Evolutionary conservation across 768 basidiomycete species (phyloP), one percentile per base, ranked within the genome.

Genomic region (Clitopilus hobsonii): DNA sequence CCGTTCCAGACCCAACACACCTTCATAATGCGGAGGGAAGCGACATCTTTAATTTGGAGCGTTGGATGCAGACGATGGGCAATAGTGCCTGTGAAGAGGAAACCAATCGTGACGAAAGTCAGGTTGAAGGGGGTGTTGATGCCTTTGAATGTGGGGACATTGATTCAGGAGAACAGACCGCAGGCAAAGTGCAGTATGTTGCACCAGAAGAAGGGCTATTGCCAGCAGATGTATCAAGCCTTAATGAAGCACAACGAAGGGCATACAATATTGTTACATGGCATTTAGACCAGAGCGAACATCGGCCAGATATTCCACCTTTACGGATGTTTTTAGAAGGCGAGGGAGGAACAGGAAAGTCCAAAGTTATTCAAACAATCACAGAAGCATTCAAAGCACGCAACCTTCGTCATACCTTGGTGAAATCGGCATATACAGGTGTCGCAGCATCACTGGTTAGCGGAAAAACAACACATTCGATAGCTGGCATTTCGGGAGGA

Each of bases 301-400:
- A 7, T 10, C 11, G 38, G 6, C 6, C 8, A 8, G 38, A 41
- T 10, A 20, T 41, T 10, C 49, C 45, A 6, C 74, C 70, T 48
- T 58, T 80, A 1, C 57, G 66, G 0, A 77, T 79, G 75, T 27
- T 71, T 0, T 56, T 79, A 0, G 58, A 64, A 0, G 79, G 79
- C 0, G 67, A 73, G 50, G 78, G 77, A 0, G 77, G 79, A 0
- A 74, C 72, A 0, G 77, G 80, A 0, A 81, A 81, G 54, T 74
- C 76, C 0, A 65, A 60, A 1, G 52, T 77, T 0, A 77, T 80
- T 10, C 59, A 73, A 25, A 68, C 68, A 0, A 65, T 80, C 0
- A 71, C 73, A 0, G 58, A 73, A 3, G 59, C 65, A 1, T 80
- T 80, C 48, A 49, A 26, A 0, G 18, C 16, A 3, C 48, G 41